These are phyloP conservation scores for Neohortaea acidophila DNA, from an alignment of 495 filamentous ascomycete genomes.

Conservation along the genomic window DNA sequence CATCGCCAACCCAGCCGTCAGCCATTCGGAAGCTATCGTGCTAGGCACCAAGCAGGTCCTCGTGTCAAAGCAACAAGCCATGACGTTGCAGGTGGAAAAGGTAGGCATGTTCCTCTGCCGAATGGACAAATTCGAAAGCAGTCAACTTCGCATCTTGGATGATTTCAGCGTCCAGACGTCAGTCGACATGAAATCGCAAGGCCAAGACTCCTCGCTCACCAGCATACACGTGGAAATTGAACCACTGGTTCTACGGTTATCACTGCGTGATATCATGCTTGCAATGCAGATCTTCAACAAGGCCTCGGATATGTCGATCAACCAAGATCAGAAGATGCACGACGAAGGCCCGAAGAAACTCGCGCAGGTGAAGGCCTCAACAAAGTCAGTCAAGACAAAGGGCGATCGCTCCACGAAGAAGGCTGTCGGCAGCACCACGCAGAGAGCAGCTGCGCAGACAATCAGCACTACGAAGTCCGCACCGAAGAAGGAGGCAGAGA, in stretches of 20 bases:
- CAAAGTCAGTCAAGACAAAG: constrained; percentile 19
- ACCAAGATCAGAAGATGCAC: constrained; percentile 31
- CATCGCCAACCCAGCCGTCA: constrained; percentile 80
- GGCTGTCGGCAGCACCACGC: constrained; percentile 52
- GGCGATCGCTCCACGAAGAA: constrained; percentile 22
- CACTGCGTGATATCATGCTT: constrained; percentile 83
- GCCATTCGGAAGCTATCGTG: constrained; percentile 88
- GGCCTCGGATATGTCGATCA: constrained; percentile 69
- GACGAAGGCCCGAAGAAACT: constrained; percentile 46
- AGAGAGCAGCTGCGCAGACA: constrained; percentile 30
- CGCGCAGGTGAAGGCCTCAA: constrained; percentile 42
- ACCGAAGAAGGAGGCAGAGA: constrained; percentile 20
- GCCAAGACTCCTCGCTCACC: constrained; percentile 49
- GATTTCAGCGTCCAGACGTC: constrained; percentile 86
- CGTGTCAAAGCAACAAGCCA: constrained; percentile 81
- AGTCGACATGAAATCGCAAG: constrained; percentile 59
- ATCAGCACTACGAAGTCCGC: constrained; percentile 26
- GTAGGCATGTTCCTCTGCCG: constrained; percentile 97
- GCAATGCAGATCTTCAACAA: constrained; percentile 86
- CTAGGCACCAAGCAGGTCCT: constrained; percentile 86
- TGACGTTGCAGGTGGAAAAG: constrained; percentile 79
- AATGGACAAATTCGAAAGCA: constrained; percentile 90
- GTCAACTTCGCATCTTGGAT: constrained; percentile 76
- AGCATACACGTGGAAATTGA: constrained; percentile 79
- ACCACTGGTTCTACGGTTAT: constrained; percentile 81